Conservation (phyloP, 345 rosid species). For the Pelargonium nanum region DNA sequence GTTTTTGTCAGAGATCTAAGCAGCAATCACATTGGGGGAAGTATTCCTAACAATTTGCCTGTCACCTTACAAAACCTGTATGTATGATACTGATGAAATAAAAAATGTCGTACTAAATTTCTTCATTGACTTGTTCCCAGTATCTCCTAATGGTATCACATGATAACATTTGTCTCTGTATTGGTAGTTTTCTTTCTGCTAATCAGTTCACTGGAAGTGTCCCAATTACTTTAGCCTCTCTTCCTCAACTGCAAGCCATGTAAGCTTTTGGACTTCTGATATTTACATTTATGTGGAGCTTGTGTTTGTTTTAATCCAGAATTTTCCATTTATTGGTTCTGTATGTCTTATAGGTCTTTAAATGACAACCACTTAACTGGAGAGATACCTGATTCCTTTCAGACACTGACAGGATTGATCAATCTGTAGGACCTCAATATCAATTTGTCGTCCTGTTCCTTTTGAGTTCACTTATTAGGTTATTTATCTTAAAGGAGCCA, state of each 20-base stretch:
- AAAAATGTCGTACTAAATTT: background rate
- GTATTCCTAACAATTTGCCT: constrained; percentile 76
- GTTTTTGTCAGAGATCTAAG: constrained; percentile 64
- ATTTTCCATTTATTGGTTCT: constrained; percentile 5
- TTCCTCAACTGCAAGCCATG: constrained; percentile 60
- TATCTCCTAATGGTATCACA: constrained; percentile 9
- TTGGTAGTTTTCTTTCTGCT: constrained; percentile 78
- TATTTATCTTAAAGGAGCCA: constrained; percentile 14
- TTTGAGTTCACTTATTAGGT: constrained; percentile 5
- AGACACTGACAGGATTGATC: constrained; percentile 49
- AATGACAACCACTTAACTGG: constrained; percentile 72
- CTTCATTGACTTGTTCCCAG: too few species aligned
- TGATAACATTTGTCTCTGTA: constrained; percentile 29
- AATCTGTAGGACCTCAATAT: constrained; percentile 59
- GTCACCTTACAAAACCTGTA: constrained; percentile 55
- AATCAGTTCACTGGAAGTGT: constrained; percentile 88
- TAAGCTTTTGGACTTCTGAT: constrained; percentile 19
- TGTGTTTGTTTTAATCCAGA: constrained; percentile 4
- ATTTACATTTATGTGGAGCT: constrained; percentile 7
- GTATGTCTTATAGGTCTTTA: constrained; percentile 56
- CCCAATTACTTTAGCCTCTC: constrained; percentile 63
- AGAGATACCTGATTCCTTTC: constrained; percentile 81
- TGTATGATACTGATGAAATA: constrained; percentile 10
- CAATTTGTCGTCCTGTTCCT: background rate
- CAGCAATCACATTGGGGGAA: constrained; percentile 87